Base-by-base conservation (phyloP, 2,329 filamentous ascomycete genomes). In the Cladophialophora carrionii region DNA sequence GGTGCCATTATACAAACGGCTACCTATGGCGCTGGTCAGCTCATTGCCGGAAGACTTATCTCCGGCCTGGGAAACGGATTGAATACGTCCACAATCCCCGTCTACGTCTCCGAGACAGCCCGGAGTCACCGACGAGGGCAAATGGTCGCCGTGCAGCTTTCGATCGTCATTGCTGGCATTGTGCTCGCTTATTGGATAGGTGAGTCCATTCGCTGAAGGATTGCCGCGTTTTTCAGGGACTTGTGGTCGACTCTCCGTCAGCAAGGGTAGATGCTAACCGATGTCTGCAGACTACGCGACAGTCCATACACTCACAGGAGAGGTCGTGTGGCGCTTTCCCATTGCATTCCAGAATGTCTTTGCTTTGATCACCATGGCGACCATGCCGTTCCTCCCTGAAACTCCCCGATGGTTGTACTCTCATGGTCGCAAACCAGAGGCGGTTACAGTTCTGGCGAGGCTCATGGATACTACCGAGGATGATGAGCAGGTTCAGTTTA, bases 401-500 rank as follows among this genome's bases (percentile, higher is more conserved):
- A 78, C 77, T 57, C 80, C 80, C 2, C 73, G 80, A 55, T 80
- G 77, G 75, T 73, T 81, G n/a, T 82, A 82, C 57, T 77, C 80
- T 59, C 75, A 77, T 37, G 74, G 75, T 0, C 72, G 74, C 0
- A 71, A 74, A 1, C 74, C 78, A 22, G 73, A 73, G 29, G 74
- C 71, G 1, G 73, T 65, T n/a, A 77, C 79, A 52, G 74, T 74
- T 48, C 74, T 77, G 31, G 71, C 73, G 5, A 71, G 74, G 2
- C 71, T 78, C 26, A 65, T 76, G 2, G 72, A 77, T 65, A 74
- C 72, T 52, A 64, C 72, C 2, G 67, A 74, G 12, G 72, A 75
- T 5, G 72, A 76, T 22, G 84, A 90, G 52, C 75, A 85, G 17
- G 76, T 78, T 14, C 64, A 70, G 7, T 72, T 75, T 61, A 75